Evolutionary conservation across 2,329 filamentous ascomycete species (phyloP).

Genomic region (Fusarium scirpi): DNA sequence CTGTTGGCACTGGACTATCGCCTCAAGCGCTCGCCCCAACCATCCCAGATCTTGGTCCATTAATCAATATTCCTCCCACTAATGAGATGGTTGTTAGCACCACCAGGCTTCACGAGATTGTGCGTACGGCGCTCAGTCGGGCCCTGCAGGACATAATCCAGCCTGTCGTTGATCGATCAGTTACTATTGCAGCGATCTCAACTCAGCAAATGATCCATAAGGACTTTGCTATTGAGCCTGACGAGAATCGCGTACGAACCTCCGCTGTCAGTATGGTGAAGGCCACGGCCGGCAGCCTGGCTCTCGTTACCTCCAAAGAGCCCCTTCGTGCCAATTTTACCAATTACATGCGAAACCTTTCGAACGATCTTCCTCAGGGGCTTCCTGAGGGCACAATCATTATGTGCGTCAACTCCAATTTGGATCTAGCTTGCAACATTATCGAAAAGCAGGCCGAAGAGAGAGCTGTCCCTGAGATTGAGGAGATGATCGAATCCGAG

Average conservation of each 20-base stretch:
- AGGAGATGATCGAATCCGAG: conserved; percentile 88
- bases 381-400: conserved; percentile 95
- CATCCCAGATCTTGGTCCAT: conserved; percentile 84
- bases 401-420: conserved; percentile 98
- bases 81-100: conserved; percentile 83
- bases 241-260: conserved; percentile 86
- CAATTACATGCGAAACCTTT: conserved; percentile 88
- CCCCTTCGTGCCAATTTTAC: conserved; percentile 95
- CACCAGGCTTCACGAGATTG: conserved; percentile 77
- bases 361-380: conserved; percentile 77
- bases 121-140: conserved; percentile 85
- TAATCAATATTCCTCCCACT: conserved; percentile 83
- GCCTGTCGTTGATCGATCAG: conserved; percentile 95
- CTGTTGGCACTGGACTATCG: conserved; percentile 78
- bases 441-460: conserved; percentile 97
- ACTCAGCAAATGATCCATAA: conserved; percentile 96
- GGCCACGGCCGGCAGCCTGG: conserved; percentile 91
- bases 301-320: conserved; percentile 98
- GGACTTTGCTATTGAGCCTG: conserved; percentile 93
- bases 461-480: conserved; percentile 92
- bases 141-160: conserved; percentile 97
- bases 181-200: conserved; percentile 97
- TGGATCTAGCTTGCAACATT: conserved; percentile 91
- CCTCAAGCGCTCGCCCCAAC: conserved; percentile 81
- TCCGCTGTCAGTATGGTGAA: conserved; percentile 96